Conservation (phyloP, 2,329 filamentous ascomycete species). For the Penicillium polonicum region DNA sequence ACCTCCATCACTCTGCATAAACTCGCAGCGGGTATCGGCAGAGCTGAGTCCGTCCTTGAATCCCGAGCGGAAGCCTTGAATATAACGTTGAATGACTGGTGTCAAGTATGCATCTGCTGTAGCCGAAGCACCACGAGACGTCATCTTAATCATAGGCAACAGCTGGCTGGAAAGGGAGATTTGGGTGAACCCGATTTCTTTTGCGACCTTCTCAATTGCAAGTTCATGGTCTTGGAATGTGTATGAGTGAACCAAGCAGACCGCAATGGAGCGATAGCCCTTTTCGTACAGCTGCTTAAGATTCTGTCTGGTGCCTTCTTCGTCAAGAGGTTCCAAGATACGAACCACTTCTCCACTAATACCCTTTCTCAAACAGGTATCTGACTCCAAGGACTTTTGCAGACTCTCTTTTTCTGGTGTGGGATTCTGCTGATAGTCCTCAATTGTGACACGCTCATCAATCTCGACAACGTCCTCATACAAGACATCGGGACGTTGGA, state of each 20-base stretch:
- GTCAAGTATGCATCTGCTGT: conserved; percentile 75
- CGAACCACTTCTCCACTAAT: conserved; percentile 63
- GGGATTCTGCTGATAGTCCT: conserved; percentile 64
- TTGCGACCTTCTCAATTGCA: conserved; percentile 69
- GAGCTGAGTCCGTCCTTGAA: conserved; percentile 63
- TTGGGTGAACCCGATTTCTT: conserved; percentile 67
- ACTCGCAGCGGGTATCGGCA: background rate
- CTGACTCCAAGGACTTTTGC: background rate
- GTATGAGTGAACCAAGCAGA: conserved; percentile 73
- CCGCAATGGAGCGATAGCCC: conserved; percentile 38
- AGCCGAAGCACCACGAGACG: conserved; percentile 68
- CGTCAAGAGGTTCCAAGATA: conserved; percentile 59
- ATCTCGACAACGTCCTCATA: conserved; percentile 27
- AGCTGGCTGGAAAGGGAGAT: conserved; percentile 72
- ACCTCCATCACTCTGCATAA: background rate
- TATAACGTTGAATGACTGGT: conserved; percentile 70
- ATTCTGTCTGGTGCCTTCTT: conserved; percentile 54
- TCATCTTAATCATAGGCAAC: conserved; percentile 67
- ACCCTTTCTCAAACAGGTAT: conserved; percentile 44
- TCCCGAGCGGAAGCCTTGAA: conserved; percentile 73
- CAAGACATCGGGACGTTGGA: conserved; percentile 66
- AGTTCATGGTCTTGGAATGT: conserved; percentile 81
- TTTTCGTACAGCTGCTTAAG: conserved; percentile 52
- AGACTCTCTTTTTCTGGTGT: conserved; percentile 41
- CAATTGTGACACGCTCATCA: conserved; percentile 49